A percentile compares a stretch with the other conserved stretches of the same genome.
Evolutionary conservation across 1,284 basidiomycete species (phyloP).

Genomic region (Ganoderma lucidum): DNA sequence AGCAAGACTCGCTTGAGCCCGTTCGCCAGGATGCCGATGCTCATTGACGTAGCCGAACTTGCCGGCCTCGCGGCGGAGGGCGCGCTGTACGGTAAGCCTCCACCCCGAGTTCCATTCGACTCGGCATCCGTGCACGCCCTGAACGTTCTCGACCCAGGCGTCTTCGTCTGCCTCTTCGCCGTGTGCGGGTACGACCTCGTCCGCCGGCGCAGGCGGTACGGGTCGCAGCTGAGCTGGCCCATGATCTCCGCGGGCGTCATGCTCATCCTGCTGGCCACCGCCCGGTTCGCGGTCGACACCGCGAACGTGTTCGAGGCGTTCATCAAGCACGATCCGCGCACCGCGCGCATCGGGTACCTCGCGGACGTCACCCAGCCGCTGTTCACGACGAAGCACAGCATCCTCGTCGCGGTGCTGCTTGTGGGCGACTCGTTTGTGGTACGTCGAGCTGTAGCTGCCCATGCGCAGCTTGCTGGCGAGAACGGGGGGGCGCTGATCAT

Average conservation of each 20-base stretch:
- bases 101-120: too few species aligned
- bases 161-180: slow-evolving; percentile 13
- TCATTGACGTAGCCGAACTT: slow-evolving; percentile 30
- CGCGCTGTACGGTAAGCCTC: slow-evolving; percentile 25
- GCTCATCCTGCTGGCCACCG: slow-evolving; percentile 30
- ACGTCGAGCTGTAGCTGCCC: slow-evolving; percentile 8
- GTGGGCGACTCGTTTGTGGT: slow-evolving; percentile 35
- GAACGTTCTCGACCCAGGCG: not conserved
- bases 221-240: slow-evolving; percentile 23
- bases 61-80: slow-evolving; percentile 26
- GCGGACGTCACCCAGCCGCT: slow-evolving; percentile 46
- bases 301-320: slow-evolving; percentile 31
- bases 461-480: too few species aligned
- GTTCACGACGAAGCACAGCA: slow-evolving; percentile 29
- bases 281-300: slow-evolving; percentile 28
- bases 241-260: slow-evolving; percentile 25
- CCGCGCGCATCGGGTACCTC: slow-evolving; percentile 55
- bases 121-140: too few species aligned
- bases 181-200: slow-evolving; percentile 20
- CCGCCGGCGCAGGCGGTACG: slow-evolving; percentile 4
- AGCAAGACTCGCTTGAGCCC: not conserved
- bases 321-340: slow-evolving; percentile 35
- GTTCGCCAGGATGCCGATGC: slow-evolving; percentile 14
- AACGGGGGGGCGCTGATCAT: not conserved
- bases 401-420: slow-evolving; percentile 27